Conservation (phyloP, 1,139 yeast species). For the Magnusiomyces magnusii region DNA sequence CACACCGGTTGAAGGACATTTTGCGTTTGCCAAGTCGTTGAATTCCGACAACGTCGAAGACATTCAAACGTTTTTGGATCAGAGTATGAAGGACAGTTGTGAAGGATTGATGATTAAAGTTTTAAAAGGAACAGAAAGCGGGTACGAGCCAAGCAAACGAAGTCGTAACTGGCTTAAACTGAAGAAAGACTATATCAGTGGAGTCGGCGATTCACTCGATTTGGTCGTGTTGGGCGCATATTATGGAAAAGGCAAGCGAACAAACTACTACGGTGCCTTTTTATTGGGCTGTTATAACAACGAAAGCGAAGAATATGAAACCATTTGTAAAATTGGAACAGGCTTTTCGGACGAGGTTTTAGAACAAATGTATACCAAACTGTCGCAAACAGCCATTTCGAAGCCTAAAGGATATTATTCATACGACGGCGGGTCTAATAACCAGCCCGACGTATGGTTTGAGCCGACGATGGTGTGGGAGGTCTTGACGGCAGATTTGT, state of each 20-base stretch:
- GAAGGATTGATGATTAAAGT: constrained; percentile 97
- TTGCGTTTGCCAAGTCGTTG: constrained; percentile 69
- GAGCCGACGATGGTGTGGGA: constrained; percentile 86
- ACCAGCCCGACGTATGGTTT: constrained; percentile 92
- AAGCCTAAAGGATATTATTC: constrained; percentile 65
- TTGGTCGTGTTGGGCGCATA: constrained; percentile 93
- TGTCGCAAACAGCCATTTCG: constrained; percentile 61
- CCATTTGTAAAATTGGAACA: constrained; percentile 95
- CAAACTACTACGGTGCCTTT: constrained; percentile 93
- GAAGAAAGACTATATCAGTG: constrained; percentile 82
- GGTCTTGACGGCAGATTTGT: constrained; percentile 88
- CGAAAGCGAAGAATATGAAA: constrained; percentile 87
- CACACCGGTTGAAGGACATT: constrained; percentile 62
- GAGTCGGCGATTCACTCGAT: constrained; percentile 89
- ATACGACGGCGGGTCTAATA: constrained; percentile 48
- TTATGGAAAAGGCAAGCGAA: constrained; percentile 88
- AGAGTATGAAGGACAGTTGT: constrained; percentile 81
- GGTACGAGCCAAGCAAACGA: constrained; percentile 90
- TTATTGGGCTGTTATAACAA: constrained; percentile 81
- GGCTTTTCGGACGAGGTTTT: constrained; percentile 89
- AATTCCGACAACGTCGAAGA: constrained; percentile 65
- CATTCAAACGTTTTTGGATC: constrained; percentile 78
- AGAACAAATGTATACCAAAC: constrained; percentile 47
- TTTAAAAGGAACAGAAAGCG: constrained; percentile 71
- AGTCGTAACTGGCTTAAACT: constrained; percentile 93